Base-by-base conservation (phyloP, 2,329 filamentous ascomycete species). In the Paradendryphiella salina region DNA sequence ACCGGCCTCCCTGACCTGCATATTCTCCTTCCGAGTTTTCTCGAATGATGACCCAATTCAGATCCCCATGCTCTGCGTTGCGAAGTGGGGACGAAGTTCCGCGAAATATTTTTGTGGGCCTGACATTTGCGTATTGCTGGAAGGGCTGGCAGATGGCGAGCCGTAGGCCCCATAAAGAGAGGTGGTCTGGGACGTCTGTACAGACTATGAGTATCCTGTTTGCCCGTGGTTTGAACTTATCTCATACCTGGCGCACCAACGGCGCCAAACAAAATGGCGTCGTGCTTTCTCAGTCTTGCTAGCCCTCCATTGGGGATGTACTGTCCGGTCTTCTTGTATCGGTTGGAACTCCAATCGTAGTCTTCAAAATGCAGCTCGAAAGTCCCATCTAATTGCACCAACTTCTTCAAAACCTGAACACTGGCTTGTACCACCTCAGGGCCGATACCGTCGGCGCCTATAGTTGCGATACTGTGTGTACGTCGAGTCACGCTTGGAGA, bases 391-490 rank as follows among this genome's bases (percentile, higher is more conserved):
- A 79, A 74, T 28, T 76, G 65, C 4, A 77, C 74, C 1, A 86
- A 69, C 11, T 78, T 77, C 54, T 84, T 77, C 42, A 89, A 71
- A 0, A 86, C 86, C 34, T 79, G 75, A 7, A 88, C 81, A 2
- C 84, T 85, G 1, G 84, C 84, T 26, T 79, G 75, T 69, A 87
- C 82, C 9, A 89, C 85, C 69, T 89, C 86, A 1, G 80, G 80
- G 1, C 86, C 86, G 53, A 89, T 88, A 46, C 86, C 86, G 63
- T 89, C 86, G 6, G 83, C 86, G 0, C 85, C 84, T 46, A 89
- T 86, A 78, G 65, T 68, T 13, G 67, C 68, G 41, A 71, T 67
- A 41, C 61, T 69, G 39, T 70, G 53, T 18, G 56, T 64, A 14
- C 59, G 61, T 26, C 56, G 53, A 3, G 61, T 46, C 28, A 59